phyloP scores from a whole-genome alignment of 345 rosid genomes.

The Lepidium aucheri region DNA sequence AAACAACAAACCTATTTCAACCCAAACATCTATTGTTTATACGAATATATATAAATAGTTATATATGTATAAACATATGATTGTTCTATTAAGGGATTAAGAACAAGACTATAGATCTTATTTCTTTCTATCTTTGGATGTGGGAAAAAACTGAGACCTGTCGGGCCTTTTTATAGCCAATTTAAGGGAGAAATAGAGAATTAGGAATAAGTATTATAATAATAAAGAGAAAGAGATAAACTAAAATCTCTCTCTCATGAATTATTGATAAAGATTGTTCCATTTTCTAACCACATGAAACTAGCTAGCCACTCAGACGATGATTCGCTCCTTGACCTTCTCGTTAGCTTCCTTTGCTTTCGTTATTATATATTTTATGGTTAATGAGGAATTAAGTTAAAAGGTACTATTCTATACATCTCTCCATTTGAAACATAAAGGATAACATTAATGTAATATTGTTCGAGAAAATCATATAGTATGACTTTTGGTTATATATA shows the following conservation, averaged over 20 bases:
- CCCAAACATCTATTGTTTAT: background rate
- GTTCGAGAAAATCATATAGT: background rate
- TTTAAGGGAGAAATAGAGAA: background rate
- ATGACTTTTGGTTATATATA: background rate
- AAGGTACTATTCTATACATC: too few relatives aligned
- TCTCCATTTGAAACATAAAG: background rate
- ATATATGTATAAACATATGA: background rate
- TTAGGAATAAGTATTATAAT: background rate
- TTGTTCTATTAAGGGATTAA: background rate
- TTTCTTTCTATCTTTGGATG: slow-evolving; percentile 25
- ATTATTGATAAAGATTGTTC: slow-evolving; percentile 24
- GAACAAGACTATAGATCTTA: slow-evolving; percentile 8
- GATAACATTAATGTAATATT: background rate
- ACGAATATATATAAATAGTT: background rate
- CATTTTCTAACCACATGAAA: slow-evolving; percentile 9
- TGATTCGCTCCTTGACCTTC: background rate
- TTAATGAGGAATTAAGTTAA: too few relatives aligned
- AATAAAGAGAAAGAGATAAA: background rate
- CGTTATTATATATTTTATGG: background rate
- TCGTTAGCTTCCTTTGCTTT: background rate
- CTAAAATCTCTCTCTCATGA: slow-evolving; percentile 20
- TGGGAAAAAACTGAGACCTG: slow-evolving; percentile 32
- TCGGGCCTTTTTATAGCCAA: slow-evolving; percentile 32
- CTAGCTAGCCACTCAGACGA: background rate
- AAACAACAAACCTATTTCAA: background rate